Evolutionary conservation across 305 asterid species (phyloP).

Genomic region (Solanum hybrid): DNA sequence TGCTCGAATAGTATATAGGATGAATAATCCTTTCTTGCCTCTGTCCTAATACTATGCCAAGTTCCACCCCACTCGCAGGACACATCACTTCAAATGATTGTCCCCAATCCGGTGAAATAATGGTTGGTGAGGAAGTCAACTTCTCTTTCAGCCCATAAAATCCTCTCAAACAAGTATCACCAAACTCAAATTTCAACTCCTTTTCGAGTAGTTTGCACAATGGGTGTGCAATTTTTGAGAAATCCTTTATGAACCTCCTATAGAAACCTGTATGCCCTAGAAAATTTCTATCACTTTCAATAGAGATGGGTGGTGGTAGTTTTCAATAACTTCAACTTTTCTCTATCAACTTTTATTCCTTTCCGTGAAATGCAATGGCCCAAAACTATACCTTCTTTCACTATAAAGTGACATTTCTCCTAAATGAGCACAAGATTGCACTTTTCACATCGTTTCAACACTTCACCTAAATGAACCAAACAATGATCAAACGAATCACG

Average conservation of each 20-base stretch:
- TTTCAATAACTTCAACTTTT: background rate
- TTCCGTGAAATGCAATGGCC: background rate
- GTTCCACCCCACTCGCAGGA: background rate
- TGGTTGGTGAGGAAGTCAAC: background rate
- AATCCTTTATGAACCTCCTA: background rate
- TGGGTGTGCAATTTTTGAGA: background rate
- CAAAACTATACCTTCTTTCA: background rate
- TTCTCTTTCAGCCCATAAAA: background rate
- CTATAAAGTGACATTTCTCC: background rate
- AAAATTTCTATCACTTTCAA: background rate
- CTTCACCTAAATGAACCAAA: background rate
- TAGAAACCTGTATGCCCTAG: background rate
- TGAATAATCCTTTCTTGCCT: background rate
- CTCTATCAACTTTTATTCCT: background rate
- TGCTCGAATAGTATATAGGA: background rate
- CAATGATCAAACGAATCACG: background rate
- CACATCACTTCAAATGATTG: background rate
- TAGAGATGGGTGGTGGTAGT: no score
- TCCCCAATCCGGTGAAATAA: background rate
- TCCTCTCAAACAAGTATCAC: background rate
- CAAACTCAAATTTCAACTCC: background rate
- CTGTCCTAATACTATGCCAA: background rate
- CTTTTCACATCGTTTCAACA: background rate
- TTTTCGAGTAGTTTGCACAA: background rate
- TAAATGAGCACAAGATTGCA: background rate